Evolutionary conservation across 441 rosid species (phyloP), one percentile per base, ranked within the genome.

Genomic region (Adansonia madagascariensis): DNA sequence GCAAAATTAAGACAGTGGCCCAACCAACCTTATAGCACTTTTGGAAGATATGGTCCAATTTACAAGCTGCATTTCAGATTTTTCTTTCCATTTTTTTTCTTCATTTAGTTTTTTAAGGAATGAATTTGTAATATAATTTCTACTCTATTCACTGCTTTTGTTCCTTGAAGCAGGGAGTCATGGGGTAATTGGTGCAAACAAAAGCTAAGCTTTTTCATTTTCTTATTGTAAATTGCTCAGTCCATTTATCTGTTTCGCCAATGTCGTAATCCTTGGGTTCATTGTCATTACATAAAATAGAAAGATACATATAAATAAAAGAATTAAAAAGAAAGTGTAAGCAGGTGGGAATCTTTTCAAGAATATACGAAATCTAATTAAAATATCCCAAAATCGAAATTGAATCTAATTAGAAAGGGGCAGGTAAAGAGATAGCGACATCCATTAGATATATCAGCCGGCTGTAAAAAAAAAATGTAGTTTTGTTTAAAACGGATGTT

Each of bases 281-380:
- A 53, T 0, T 71, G 3, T 55, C 61, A 71, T 8, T 52, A 31
- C 47, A 52, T 11, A 18, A 22, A 44, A 8, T 6, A 41, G 6
- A 41, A 15, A 65, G 50, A 31, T 3, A 43, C 50, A 4, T 3
- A 27, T 61, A 4, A 60, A 63, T 64, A 39, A 65, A 31, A 41
- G 14, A 65, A 65, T 24, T 7, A 24, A 4, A 24, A 24, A 67
- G 35, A 20, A 46, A 49, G 43, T 14, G 43, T 52, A 27, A 71
- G 4, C 15, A 52, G 24, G 31, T 46, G 73, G 56, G 73, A 68
- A 49, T 24, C 73, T 68, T 2, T 22, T 47, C 41, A 68, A n/a
- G 52, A 41, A 41, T 43, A 65, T 15, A 65, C 27, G 15, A 9
- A 65, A 65, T 64, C 24, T 64, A 35, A 64, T n/a, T 39, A 6